These are phyloP conservation scores for Hypoxylon sp. DNA, from an alignment of 2,329 filamentous ascomycete species.

Conservation along the genomic window DNA sequence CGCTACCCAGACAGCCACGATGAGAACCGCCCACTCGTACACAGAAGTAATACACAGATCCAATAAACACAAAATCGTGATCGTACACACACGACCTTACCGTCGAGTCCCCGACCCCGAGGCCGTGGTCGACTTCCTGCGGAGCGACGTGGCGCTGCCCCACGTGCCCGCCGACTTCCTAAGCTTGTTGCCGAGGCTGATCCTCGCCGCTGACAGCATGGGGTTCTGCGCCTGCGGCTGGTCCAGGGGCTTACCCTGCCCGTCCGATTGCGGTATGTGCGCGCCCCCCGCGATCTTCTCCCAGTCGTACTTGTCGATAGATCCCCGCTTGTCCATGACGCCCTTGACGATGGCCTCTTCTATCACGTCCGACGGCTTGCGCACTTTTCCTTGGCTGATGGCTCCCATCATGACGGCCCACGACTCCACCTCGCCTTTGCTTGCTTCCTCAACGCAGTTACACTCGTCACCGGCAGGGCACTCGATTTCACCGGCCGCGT, in stretches of 20 bases:
- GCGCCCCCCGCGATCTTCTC: constrained; percentile 46
- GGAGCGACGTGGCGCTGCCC: constrained; percentile 54
- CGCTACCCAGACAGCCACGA: neutral
- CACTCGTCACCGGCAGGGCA: constrained; percentile 73
- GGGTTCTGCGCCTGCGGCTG: constrained; percentile 40
- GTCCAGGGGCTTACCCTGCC: constrained; percentile 42
- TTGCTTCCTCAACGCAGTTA: constrained; percentile 65
- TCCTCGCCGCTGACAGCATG: constrained; percentile 51
- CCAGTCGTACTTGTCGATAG: constrained; percentile 48
- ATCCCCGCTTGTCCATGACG: constrained; percentile 30
- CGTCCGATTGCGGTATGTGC: constrained; percentile 40
- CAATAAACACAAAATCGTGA: neutral
- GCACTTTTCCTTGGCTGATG: constrained; percentile 48
- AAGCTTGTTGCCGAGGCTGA: constrained; percentile 60
- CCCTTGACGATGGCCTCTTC: constrained; percentile 8
- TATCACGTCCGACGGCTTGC: constrained; percentile 37
- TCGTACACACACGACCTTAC: constrained; percentile 13
- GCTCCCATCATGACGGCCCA: constrained; percentile 64
- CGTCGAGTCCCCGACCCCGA: constrained; percentile 25
- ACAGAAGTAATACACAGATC: too few species aligned
- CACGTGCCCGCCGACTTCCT: constrained; percentile 58
- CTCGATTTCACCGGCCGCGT: constrained; percentile 61
- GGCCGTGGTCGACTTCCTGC: constrained; percentile 42
- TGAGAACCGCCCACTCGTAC: neutral
- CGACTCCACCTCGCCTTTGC: constrained; percentile 65